Evolutionary conservation across 2,329 filamentous ascomycete genomes (phyloP).

Genomic region (Calonectria pauciramosa): DNA sequence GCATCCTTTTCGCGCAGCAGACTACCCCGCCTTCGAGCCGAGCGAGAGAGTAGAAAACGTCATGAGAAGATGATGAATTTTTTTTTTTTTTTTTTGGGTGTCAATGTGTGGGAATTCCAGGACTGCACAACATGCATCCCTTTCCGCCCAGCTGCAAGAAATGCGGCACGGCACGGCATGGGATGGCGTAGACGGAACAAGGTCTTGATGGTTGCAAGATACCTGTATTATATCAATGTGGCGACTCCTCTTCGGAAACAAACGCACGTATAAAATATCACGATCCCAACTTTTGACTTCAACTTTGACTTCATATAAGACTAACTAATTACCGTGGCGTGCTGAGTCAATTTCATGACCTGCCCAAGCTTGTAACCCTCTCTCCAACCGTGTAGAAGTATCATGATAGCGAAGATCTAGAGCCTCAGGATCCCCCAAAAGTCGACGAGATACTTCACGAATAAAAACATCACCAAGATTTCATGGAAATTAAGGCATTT

Average conservation of each 20-base stretch:
- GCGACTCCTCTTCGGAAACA: slow-evolving; percentile 28
- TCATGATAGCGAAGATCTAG: not conserved
- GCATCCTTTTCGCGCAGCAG: not conserved
- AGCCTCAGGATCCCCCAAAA: not conserved
- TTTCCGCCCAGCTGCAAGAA: slow-evolving; percentile 24
- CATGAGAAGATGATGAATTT: not conserved
- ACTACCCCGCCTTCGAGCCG: not conserved
- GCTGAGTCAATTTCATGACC: not conserved
- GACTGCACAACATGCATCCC: slow-evolving; percentile 27
- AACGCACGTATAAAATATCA: slow-evolving; percentile 31
- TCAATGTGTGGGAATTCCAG: slow-evolving; percentile 25
- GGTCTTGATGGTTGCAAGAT: slow-evolving; percentile 35
- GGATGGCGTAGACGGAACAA: slow-evolving; percentile 30
- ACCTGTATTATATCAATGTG: slow-evolving; percentile 44
- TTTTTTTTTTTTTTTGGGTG: slow-evolving; percentile 9
- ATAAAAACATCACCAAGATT: not conserved
- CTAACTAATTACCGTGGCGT: not conserved
- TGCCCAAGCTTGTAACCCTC: not conserved
- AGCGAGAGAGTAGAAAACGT: not conserved
- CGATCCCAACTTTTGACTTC: slow-evolving; percentile 19
- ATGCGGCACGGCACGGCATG: slow-evolving; percentile 18
- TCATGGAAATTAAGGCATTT: not conserved
- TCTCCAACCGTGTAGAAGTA: not conserved
- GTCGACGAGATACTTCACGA: not conserved
- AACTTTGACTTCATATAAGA: not conserved